Conservation (phyloP, 2,329 filamentous ascomycete species). For the Neonectria faginata region DNA sequence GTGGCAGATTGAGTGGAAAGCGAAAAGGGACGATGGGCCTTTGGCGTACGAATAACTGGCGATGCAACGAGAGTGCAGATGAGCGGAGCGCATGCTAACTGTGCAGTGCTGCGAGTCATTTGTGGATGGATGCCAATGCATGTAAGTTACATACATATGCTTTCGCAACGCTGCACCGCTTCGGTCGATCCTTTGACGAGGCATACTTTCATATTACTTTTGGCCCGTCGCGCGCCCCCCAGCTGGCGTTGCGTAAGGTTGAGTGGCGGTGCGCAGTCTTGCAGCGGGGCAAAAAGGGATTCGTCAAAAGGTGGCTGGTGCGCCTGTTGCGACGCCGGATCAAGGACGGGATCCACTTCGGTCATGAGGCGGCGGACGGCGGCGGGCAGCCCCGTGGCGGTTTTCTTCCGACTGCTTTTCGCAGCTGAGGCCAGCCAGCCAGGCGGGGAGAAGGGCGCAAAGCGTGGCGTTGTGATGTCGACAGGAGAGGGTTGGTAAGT, state of each 20-base stretch:
- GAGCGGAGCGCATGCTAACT: slow-evolving; percentile 8
- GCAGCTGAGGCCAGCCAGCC: background rate
- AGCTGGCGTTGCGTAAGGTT: slow-evolving; percentile 25
- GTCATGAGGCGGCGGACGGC: slow-evolving; percentile 12
- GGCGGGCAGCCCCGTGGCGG: background rate
- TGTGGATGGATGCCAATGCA: background rate
- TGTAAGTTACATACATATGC: background rate
- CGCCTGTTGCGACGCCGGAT: background rate
- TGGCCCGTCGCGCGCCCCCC: background rate
- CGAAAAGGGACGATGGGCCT: background rate
- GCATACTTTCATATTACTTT: background rate
- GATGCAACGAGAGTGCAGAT: slow-evolving; percentile 6
- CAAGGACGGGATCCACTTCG: background rate
- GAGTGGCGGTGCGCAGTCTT: slow-evolving; percentile 22
- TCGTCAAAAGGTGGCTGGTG: slow-evolving; percentile 29
- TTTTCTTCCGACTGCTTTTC: background rate
- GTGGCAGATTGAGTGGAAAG: slow-evolving; percentile 10
- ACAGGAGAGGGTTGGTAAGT: background rate
- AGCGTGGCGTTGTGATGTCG: background rate
- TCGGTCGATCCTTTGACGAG: background rate
- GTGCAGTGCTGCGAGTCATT: background rate
- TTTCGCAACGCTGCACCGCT: background rate
- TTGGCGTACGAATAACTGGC: background rate
- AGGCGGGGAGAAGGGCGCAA: background rate
- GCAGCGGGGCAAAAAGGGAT: background rate